Base-by-base conservation (phyloP, 1,139 yeast genomes). In the Pichia sp. region DNA sequence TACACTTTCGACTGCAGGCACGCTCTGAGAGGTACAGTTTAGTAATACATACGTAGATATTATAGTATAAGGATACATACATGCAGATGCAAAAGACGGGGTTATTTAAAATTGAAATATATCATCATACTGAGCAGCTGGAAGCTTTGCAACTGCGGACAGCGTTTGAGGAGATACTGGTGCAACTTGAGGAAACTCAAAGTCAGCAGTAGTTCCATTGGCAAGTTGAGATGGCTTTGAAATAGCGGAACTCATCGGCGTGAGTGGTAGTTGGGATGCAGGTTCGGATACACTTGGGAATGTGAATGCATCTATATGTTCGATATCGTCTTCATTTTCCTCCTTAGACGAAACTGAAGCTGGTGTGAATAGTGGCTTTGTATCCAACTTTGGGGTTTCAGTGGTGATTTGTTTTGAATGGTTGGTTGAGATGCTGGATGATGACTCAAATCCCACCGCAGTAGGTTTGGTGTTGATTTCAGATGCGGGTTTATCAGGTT, bases 281-380 rank as follows among this genome's bases (percentile, higher is more conserved):
- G 37, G 17, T 29, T 30, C 12, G 25, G n/a, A n/a, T 24, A 45
- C 35, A 11, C 38, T 41, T 5, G 48, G 48, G 16, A 44, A 44
- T 1, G 19, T 19, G 22, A 44, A 45, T 4, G 35, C 31, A 7
- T 45, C 47, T 20, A 40, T 44, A n/a, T 35, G 29, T 34, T 47
- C 50, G 9, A 37, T 24, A 26, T 10, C 18, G 13, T 27, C 16
- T 8, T 8, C 27, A 25, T 10, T 25, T 10, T n/a, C 13, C n/a
- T 10, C 13, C 9, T n/a, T 14, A n/a, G 8, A 8, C 10, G 9
- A 8, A n/a, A 10, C 13, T 8, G 16, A 10, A 9, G 27, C 10
- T 25, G 8, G 27, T 25, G 27, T 25, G 10, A 14, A 25, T 25
- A 14, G 8, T 9, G 16, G 15, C 13, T 25, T 25, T n/a, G 27